These are phyloP conservation scores for Geosmithia morbida DNA, from an alignment of 2,329 filamentous ascomycete species.

Conservation along the genomic window DNA sequence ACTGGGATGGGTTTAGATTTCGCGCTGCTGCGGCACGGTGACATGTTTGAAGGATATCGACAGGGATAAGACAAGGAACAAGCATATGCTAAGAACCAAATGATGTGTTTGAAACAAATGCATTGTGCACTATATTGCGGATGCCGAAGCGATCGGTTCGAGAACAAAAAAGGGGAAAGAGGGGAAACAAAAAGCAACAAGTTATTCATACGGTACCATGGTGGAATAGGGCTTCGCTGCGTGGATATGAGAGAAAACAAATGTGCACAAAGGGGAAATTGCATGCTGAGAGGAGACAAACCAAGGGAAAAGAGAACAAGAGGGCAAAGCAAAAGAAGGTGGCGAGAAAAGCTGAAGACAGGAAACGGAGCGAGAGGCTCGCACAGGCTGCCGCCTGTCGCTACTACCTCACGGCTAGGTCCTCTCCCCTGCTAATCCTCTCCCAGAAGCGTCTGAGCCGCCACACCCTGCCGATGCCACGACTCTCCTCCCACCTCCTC, in stretches of 20 bases:
- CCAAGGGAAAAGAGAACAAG: not conserved
- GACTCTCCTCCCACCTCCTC: conserved; percentile 30
- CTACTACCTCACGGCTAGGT: not conserved
- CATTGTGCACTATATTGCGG: not conserved
- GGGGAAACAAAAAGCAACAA: not conserved
- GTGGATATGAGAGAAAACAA: not conserved
- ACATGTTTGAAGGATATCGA: not conserved
- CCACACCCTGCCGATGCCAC: conserved; percentile 43
- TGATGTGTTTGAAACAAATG: not conserved
- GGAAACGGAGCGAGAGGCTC: not conserved
- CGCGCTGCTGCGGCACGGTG: conserved; percentile 3
- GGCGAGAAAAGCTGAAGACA: not conserved
- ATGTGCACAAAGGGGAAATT: not conserved
- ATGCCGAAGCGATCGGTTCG: not conserved
- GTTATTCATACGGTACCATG: not conserved
- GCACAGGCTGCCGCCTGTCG: not conserved
- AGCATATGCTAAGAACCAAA: too few species aligned
- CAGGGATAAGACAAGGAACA: too few species aligned
- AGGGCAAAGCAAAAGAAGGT: not conserved
- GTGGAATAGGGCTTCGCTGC: not conserved
- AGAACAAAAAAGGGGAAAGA: too few species aligned
- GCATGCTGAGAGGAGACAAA: not conserved
- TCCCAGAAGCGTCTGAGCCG: conserved; percentile 54
- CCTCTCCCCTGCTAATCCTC: conserved; percentile 30
- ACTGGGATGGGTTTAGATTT: conserved; percentile 48